Conservation (phyloP, 75 land plant genomes). For the Sequoiadendron giganteum region DNA sequence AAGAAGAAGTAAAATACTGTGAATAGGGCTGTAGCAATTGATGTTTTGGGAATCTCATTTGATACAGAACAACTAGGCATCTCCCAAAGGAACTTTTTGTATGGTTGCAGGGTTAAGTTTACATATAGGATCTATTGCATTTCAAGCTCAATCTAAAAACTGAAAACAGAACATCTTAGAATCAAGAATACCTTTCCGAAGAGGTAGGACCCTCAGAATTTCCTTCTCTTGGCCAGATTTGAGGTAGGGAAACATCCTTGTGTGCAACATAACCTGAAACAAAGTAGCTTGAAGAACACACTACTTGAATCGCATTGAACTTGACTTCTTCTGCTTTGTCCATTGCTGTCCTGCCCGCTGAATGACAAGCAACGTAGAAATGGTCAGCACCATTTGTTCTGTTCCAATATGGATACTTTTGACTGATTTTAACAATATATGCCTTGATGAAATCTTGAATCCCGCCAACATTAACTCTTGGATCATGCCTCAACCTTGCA, state of each 20-base stretch:
- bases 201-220: slow-evolving; percentile 22
- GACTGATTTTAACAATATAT: slow-evolving; percentile 45
- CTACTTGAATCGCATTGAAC: slow-evolving; percentile 61
- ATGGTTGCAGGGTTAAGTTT: background rate
- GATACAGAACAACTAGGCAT: background rate
- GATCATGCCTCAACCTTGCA: slow-evolving; percentile 59
- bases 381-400: slow-evolving; percentile 68
- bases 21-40: background rate
- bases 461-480: slow-evolving; percentile 50
- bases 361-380: slow-evolving; percentile 79
- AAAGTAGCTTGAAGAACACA: slow-evolving; percentile 75
- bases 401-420: slow-evolving; percentile 67
- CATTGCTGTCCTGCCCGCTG: slow-evolving; percentile 51
- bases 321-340: slow-evolving; percentile 42
- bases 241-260: slow-evolving; percentile 68
- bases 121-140: background rate
- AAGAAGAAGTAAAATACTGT: background rate
- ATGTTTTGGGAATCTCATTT: background rate
- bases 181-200: slow-evolving; percentile 21
- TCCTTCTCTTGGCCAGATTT: slow-evolving; percentile 76
- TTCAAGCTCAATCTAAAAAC: background rate
- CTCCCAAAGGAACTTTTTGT: background rate
- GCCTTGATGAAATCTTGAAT: slow-evolving; percentile 39
- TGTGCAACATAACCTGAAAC: slow-evolving; percentile 53
- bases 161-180: background rate